Base-by-base conservation (phyloP, 495 filamentous ascomycete genomes). In the Thozetella sp. region DNA sequence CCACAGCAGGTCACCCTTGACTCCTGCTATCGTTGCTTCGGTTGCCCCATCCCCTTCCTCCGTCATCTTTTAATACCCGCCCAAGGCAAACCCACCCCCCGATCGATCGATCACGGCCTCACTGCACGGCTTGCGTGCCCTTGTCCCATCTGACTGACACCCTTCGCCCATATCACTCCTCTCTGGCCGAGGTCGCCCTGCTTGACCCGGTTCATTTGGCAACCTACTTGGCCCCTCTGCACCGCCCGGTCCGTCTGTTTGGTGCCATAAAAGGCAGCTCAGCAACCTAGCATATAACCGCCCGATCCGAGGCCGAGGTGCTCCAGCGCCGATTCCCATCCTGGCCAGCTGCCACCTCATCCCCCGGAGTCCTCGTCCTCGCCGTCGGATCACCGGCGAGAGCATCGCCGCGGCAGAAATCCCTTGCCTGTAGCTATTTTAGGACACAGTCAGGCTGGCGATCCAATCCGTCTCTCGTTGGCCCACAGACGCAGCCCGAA, bases 11-110 rank as follows among this genome's bases (percentile, higher is more conserved):
- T 46, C 54, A 61, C 74, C 63, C 63, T 20, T n/a, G 4, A 13
- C 43, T 48, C n/a, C 60, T 57, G 67, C 60, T 66, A 65, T 61
- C 64, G 53, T 63, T 67, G 66, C 63, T 59, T 67, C 63, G 56
- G 67, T 72, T 70, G 62, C 59, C 62, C 70, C 58, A 66, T 68
- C 61, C 60, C 58, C 57, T 68, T 54, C 62, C 59, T 61, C 63
- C 55, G 63, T 64, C 67, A 57, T 65, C 64, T 55, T 70, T 58
- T 63, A 69, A 62, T 74, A 63, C 71, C 64, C 60, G 60, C 62
- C 63, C 58, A 56, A 62, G 59, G 58, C n/a, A n/a, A n/a, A n/a
- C n/a, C 52, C 17, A 4, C 25, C 52, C 58, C 34, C 62, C 53
- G 24, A 63, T 60, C 55, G 59, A 54, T 55, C 64, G 56, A 58